phyloP scores from a whole-genome alignment of 202 grass and related monocot species.

The Panicum virgatum region DNA sequence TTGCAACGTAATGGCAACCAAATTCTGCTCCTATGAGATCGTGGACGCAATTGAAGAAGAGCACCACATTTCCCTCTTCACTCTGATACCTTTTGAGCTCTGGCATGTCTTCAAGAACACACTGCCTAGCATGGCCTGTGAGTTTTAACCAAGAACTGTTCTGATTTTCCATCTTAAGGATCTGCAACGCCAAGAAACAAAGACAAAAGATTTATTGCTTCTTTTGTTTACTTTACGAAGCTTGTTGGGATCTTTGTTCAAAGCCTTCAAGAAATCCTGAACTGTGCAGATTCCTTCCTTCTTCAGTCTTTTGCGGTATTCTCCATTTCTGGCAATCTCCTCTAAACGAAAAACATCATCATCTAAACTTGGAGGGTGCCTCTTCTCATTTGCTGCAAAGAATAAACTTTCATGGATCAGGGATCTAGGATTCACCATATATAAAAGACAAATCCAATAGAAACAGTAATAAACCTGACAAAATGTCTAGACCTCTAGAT shows the following conservation, averaged over 20 bases:
- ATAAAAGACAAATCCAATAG: too few species aligned
- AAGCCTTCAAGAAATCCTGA: constrained; percentile 40
- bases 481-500: too few species aligned
- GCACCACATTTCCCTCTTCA: neutral
- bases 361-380: constrained; percentile 34
- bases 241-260: neutral
- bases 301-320: constrained; percentile 33
- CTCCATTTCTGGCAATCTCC: constrained; percentile 49
- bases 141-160: constrained; percentile 1
- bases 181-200: constrained; percentile 1
- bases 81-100: neutral
- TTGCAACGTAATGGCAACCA: neutral
- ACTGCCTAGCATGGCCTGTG: constrained; percentile 11
- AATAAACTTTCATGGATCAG: neutral
- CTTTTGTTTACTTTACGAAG: constrained; percentile 6
- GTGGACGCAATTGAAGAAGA: constrained; percentile 16
- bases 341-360: constrained; percentile 54
- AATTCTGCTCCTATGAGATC: neutral
- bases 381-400: constrained; percentile 46
- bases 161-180: constrained; percentile 4
- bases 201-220: neutral
- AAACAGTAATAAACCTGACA: too few species aligned
- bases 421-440: too few species aligned
- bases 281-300: constrained; percentile 33
- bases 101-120: neutral